A percentile compares a stretch with the other conserved stretches of the same genome.
Conservation (phyloP, 345 rosid genomes). For the Sapria himalayana region DNA sequence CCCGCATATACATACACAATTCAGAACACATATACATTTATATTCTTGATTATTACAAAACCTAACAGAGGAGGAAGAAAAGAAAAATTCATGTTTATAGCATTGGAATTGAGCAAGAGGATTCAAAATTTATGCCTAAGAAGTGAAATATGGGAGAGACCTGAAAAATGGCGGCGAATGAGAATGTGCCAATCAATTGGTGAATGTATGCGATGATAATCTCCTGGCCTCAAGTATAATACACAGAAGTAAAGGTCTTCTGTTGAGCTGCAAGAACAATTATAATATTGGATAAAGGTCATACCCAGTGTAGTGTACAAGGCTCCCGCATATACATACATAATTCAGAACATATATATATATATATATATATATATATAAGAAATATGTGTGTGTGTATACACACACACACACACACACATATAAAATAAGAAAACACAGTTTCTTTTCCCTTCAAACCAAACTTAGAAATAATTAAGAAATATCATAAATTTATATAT, state of each 20-base stretch:
- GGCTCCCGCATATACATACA: background rate
- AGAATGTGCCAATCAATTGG: slow-evolving; percentile 78
- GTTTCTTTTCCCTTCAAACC: no score
- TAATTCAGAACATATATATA: background rate
- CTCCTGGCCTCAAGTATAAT: slow-evolving; percentile 77
- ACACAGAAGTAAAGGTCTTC: slow-evolving; percentile 91
- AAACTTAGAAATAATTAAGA: no score
- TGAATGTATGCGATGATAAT: slow-evolving; percentile 85
- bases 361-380: no score
- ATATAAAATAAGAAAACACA: no score
- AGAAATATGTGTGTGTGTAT: no score
- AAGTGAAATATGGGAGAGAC: no score
- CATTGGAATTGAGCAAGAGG: no score
- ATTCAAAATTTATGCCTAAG: no score
- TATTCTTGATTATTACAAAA: background rate
- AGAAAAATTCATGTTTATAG: no score
- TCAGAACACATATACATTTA: background rate
- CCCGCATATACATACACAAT: background rate
- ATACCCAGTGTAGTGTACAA: no score
- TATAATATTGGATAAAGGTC: slow-evolving; percentile 3
- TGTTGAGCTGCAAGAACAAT: slow-evolving; percentile 39
- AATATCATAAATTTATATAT: no score
- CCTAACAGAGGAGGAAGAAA: background rate
- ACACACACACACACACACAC: no score
- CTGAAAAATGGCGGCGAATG: slow-evolving; percentile 80